These are phyloP conservation scores for Salix brachista DNA, from an alignment of 345 rosid species.

Conservation along the genomic window DNA sequence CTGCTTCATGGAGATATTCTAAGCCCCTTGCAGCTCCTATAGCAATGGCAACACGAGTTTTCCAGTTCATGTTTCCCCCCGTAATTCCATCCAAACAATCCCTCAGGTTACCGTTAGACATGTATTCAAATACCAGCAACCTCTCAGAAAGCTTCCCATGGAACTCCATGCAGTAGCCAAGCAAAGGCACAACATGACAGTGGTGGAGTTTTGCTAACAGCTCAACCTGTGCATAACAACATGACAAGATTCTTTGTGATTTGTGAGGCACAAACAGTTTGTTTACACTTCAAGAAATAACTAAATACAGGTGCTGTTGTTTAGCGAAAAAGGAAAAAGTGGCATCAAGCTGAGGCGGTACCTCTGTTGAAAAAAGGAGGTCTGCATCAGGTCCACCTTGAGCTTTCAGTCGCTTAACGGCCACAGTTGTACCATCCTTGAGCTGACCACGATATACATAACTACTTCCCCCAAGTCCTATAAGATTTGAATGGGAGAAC, in stretches of 20 bases:
- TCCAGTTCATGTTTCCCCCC: conserved; percentile 75
- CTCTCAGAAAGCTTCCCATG: conserved; percentile 74
- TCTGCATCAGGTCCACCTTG: conserved; percentile 65
- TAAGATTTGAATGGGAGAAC: conserved; percentile 62
- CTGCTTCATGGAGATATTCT: conserved; percentile 98
- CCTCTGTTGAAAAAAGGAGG: conserved; percentile 68
- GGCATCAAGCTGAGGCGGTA: conserved; percentile 23
- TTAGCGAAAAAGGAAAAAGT: background rate
- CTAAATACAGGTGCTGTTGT: background rate
- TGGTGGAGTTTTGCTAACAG: conserved; percentile 84
- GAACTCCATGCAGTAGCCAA: conserved; percentile 83
- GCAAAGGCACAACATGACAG: conserved; percentile 85
- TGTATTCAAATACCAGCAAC: conserved; percentile 79
- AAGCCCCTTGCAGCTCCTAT: conserved; percentile 97
- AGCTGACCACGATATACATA: conserved; percentile 82
- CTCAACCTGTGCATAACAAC: conserved; percentile 56
- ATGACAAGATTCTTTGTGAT: background rate
- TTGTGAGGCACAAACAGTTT: background rate
- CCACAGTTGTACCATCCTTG: conserved; percentile 72
- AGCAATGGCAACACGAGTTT: conserved; percentile 72
- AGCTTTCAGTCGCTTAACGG: conserved; percentile 67
- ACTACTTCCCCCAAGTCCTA: conserved; percentile 93
- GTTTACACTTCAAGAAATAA: conserved; percentile 2
- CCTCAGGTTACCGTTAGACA: conserved; percentile 79
- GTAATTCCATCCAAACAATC: conserved; percentile 66